Conservation (phyloP, 2,329 filamentous ascomycete species). For the Epichloe glyceriae region DNA sequence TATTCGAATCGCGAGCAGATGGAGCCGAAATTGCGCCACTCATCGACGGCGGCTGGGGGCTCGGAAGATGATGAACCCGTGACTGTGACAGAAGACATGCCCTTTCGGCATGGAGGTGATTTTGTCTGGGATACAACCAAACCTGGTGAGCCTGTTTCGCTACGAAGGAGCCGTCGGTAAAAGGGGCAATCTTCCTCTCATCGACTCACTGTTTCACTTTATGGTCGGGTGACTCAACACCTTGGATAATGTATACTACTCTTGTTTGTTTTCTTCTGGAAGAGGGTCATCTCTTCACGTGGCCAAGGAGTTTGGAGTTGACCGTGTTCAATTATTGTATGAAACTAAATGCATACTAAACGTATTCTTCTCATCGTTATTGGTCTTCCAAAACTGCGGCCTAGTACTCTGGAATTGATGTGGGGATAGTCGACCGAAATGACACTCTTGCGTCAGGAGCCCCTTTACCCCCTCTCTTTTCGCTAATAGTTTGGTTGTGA, state of each 20-base stretch:
- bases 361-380: slow-evolving; percentile 7
- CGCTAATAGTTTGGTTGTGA: not conserved
- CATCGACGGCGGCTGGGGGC: not conserved
- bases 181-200: not conserved
- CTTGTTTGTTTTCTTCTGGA: not conserved
- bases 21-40: slow-evolving; percentile 19
- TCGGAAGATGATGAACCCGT: slow-evolving; percentile 10
- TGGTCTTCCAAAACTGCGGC: slow-evolving; percentile 5
- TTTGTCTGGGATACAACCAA: slow-evolving; percentile 22
- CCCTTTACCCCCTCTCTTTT: not conserved
- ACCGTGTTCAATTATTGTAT: slow-evolving; percentile 2
- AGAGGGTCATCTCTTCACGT: not conserved
- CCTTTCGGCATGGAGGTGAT: slow-evolving; percentile 10
- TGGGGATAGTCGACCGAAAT: not conserved
- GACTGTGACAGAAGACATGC: slow-evolving; percentile 5
- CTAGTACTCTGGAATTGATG: not conserved
- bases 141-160: slow-evolving; percentile 2
- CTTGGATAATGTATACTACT: not conserved
- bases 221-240: no score
- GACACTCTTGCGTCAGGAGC: not conserved
- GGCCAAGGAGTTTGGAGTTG: not conserved
- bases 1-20: slow-evolving; percentile 20
- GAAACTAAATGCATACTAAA: slow-evolving; percentile 8
- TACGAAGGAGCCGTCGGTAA: not conserved
- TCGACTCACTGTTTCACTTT: no score